Base-by-base conservation (phyloP, 176 grass and related monocot species). In the Triticum aestivum region DNA sequence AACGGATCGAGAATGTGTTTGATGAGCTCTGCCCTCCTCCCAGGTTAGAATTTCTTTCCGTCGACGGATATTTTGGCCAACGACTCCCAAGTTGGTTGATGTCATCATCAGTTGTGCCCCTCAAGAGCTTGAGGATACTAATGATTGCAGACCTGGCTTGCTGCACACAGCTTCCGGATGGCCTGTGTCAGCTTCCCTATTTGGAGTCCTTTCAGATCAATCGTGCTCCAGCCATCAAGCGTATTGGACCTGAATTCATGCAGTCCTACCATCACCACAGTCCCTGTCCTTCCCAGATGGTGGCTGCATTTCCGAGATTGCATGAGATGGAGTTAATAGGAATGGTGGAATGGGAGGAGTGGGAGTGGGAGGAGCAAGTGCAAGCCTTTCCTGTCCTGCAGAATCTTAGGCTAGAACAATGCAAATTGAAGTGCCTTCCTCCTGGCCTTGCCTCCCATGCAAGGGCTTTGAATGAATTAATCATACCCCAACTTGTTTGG, bases 21-120 rank as follows among this genome's bases (percentile, higher is more conserved):
- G 45, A 89, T 51, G 84, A 79, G 54, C 39, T 90, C 3, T 84
- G 74, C 11, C 84, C 84, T 56, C 79, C 84, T 0, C 13, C 58
- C 4, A 72, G 6, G 15, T 7, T 90, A 32, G 51, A 79, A 18
- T 1, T 2, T 56, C 72, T 88, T 26, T 2, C 0, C 1, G 69
- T 88, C 2, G 0, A 6, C 0, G 63, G 49, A 2, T 88, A 83
- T 54, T 66, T 75, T 78, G 86, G 86, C 2, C n/a, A 8, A 30
- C 10, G n/a, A 2, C 33, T 61, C 75, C 79, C 86, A 59, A 18
- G 34, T 13, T 88, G 86, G 86, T 38, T 70, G 42, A 74, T 26
- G 14, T 52, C 79, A 4, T 24, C 8, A 65, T 33, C 14, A 52
- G 44, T 0, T 9, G 5, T 20, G 9, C 6, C 24, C 11, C 30